Conservation (phyloP, 148 eudicot genomes). For the Simmondsia chinensis region DNA sequence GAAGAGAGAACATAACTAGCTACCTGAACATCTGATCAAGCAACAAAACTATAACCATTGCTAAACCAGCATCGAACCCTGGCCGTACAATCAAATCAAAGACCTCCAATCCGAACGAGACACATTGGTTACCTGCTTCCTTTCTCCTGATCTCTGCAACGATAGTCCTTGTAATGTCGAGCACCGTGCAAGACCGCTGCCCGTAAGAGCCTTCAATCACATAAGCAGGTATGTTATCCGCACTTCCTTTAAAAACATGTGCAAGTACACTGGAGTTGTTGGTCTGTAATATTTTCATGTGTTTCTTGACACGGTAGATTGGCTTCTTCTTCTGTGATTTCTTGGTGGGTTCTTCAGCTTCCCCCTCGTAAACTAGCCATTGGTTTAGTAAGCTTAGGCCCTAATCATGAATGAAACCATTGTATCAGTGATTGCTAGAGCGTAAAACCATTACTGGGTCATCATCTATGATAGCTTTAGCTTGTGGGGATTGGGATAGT, state of each 20-base stretch:
- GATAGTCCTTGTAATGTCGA: constrained; percentile 37
- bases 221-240: constrained; percentile 18
- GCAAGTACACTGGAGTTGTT: constrained; percentile 34
- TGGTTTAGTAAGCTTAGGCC: constrained; percentile 34
- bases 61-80: constrained; percentile 40
- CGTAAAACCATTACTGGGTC: no score
- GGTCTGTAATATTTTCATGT: constrained; percentile 19
- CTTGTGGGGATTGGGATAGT: no score
- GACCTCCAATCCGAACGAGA: constrained; percentile 69
- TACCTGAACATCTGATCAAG: constrained; percentile 62
- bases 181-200: constrained; percentile 44
- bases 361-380: constrained; percentile 68
- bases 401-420: no score
- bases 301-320: constrained; percentile 29
- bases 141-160: constrained; percentile 79
- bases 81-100: constrained; percentile 53
- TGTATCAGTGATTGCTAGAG: no score
- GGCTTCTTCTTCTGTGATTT: constrained; percentile 19
- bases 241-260: constrained; percentile 21
- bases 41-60: constrained; percentile 64
- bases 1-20: no score
- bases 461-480: no score
- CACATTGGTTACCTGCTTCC: constrained; percentile 35
- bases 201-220: constrained; percentile 60
- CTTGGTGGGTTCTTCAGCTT: constrained; percentile 9